Conservation (phyloP, 495 filamentous ascomycete species). For the Aspergillus ostianus region DNA sequence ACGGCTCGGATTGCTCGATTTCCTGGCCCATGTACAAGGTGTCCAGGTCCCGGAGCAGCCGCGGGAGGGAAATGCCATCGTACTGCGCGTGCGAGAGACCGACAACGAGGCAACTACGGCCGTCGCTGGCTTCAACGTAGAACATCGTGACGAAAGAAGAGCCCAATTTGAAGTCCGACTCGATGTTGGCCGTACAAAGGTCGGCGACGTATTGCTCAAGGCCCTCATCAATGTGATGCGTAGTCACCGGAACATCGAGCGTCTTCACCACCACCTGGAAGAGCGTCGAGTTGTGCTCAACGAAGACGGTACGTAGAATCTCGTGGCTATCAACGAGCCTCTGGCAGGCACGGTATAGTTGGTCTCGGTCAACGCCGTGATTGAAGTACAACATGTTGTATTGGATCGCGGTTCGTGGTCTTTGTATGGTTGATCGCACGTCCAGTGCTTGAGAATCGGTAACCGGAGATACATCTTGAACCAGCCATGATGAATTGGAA, state of each 20-base stretch:
- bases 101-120: conserved; percentile 49
- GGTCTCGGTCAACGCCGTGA: conserved; percentile 23
- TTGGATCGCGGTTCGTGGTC: conserved; percentile 43
- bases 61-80: conserved; percentile 63
- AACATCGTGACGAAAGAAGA: conserved; percentile 56
- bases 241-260: conserved; percentile 32
- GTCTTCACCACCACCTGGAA: conserved; percentile 54
- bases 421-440: conserved; percentile 50
- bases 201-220: conserved; percentile 39
- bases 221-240: conserved; percentile 31
- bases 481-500: conserved; percentile 26
- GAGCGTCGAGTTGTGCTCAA: conserved; percentile 45
- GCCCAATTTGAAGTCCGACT: conserved; percentile 49
- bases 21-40: conserved; percentile 38
- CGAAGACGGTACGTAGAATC: conserved; percentile 64
- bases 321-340: conserved; percentile 54
- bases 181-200: conserved; percentile 38
- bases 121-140: conserved; percentile 37
- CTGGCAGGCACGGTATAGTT: conserved; percentile 32
- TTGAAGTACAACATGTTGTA: conserved; percentile 46
- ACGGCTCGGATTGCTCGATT: conserved; percentile 40
- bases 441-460: conserved; percentile 45
- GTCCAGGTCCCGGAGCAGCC: conserved; percentile 50
- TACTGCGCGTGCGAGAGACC: conserved; percentile 68
- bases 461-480: conserved; percentile 34